A percentile compares a stretch with the other conserved stretches of the same genome.
These are phyloP conservation scores for Thielaviopsis populi DNA, from an alignment of 2,329 filamentous ascomycete species.

Conservation along the genomic window DNA sequence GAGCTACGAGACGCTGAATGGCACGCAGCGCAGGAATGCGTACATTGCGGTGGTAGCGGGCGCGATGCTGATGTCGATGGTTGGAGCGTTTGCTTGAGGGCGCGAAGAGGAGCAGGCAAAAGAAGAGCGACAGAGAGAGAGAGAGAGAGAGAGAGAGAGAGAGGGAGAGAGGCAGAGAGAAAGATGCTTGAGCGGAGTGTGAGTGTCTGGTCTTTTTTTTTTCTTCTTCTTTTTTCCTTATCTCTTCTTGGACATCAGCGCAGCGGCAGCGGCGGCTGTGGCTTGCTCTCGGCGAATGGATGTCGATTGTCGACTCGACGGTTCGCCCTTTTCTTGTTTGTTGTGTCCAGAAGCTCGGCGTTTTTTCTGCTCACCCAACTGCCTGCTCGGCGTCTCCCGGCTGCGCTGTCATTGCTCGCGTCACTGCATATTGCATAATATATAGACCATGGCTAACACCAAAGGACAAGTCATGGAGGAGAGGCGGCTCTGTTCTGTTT, in stretches of 20 bases:
- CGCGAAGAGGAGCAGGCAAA: neutral
- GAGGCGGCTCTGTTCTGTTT: neutral
- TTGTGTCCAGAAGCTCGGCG: neutral
- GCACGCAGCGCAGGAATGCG: constrained; percentile 45
- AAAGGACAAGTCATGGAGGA: neutral
- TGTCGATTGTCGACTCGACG: no score
- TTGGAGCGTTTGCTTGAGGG: constrained; percentile 53
- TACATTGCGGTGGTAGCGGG: constrained; percentile 49
- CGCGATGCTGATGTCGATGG: constrained; percentile 52
- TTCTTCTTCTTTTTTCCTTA: neutral
- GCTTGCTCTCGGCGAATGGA: no score
- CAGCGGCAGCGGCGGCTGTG: no score
- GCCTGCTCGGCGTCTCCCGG: neutral
- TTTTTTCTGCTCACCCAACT: no score
- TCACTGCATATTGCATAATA: neutral
- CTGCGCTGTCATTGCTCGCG: neutral
- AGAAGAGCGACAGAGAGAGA: neutral
- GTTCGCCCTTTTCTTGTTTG: neutral
- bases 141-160: no score
- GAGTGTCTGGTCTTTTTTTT: neutral
- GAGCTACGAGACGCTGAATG: constrained; percentile 52
- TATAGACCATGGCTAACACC: neutral
- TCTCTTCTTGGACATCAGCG: neutral
- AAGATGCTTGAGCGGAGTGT: no score
- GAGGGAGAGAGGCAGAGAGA: neutral